Conservation (phyloP, 2,329 filamentous ascomycete genomes). For the Gremmenia infestans region DNA sequence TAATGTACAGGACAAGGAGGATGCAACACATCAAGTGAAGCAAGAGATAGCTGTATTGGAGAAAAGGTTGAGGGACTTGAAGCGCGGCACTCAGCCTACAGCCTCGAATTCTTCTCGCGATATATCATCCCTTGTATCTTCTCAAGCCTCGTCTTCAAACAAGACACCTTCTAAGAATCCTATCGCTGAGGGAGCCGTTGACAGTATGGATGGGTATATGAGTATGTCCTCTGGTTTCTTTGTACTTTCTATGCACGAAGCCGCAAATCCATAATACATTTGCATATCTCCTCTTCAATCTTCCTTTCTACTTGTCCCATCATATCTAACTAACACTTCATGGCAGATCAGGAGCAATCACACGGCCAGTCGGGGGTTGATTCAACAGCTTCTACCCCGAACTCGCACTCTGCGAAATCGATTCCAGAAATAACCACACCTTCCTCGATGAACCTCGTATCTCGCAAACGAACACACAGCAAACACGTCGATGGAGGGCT, state of each 20-base stretch:
- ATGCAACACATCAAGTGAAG: conserved; percentile 22
- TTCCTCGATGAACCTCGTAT: conserved; percentile 18
- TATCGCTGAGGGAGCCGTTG: neutral
- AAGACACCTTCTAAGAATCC: neutral
- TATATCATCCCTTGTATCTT: neutral
- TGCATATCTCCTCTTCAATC: neutral
- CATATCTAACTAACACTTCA: conserved; percentile 12
- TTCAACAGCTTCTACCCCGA: conserved; percentile 23
- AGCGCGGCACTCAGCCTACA: conserved; percentile 7
- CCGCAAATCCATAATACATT: neutral
- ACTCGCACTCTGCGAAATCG: conserved; percentile 17
- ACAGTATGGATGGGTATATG: neutral
- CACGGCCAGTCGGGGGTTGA: neutral
- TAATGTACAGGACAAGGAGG: conserved; percentile 23
- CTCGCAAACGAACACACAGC: conserved; percentile 29
- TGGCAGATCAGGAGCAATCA: conserved; percentile 6
- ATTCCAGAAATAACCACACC: conserved; percentile 13
- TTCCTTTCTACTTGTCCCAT: neutral
- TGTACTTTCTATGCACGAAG: neutral
- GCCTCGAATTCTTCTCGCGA: neutral
- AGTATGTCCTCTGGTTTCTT: neutral
- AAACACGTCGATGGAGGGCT: conserved; percentile 20
- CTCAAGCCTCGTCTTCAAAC: neutral
- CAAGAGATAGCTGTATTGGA: conserved; percentile 33
- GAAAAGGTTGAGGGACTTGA: conserved; percentile 12